Base-by-base conservation (phyloP, 2,329 filamentous ascomycete genomes). In the Alternaria solani region DNA sequence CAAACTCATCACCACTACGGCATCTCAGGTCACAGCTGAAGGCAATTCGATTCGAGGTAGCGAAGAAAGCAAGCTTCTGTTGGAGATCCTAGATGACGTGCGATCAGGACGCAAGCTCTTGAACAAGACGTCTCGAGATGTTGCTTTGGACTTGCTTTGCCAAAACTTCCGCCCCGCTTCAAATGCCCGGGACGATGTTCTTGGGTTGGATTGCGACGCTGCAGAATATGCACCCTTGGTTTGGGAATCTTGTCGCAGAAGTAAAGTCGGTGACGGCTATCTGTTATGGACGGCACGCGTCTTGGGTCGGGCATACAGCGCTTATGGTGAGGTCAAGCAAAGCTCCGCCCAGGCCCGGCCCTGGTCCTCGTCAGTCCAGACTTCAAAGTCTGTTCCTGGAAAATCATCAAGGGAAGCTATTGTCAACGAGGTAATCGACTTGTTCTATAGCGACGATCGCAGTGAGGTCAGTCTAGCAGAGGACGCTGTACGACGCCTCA, bases 211-310 rank as follows among this genome's bases (percentile, higher is more conserved):
- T 72, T 74, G 84, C 16, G 83, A 88, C 43, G 89, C 92, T 11
- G 76, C 87, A 12, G 76, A 80, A 1, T 87, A 89, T 71, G 87
- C 88, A 2, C 81, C 88, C 12, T 86, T 88, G 18, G 84, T 97
- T 0, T 95, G 91, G 89, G 89, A 89, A 73, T 93, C 91, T 42
- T 91, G 93, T 67, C 84, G 86, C 59, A 83, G 86, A n/a, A 82
- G 85, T 38, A 81, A 85, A 2, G 82, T 90, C 16, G 91, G 88
- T 57, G 81, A 86, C 26, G 85, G 88, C 16, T 97, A 95, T 74
- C 81, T 93, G 1, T 81, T 91, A 1, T 99, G 96, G 96, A 91
- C 92, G 44, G 94, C 92, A 3, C 87, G 90, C 63, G 90, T 94
- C 2, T 83, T 98, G 44, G 95, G 96, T 7, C 87, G 93, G 73